Base-by-base conservation (phyloP, 2,329 filamentous ascomycete genomes). In the Thermoascus crustaceus region DNA sequence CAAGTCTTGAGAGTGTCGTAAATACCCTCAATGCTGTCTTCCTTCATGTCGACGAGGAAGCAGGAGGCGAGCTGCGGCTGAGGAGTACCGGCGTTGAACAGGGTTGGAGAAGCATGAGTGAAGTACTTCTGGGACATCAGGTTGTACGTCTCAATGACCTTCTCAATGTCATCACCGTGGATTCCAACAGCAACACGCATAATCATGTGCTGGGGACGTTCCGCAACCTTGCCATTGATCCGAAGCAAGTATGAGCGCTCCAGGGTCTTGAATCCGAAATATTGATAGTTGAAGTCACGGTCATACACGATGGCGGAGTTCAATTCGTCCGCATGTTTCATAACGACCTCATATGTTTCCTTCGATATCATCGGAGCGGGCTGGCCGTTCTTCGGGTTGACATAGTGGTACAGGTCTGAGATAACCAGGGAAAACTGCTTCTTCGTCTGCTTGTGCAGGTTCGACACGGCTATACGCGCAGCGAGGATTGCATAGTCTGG, bases 361-460 rank as follows among this genome's bases (percentile, higher is more conserved):
- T 89, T 71, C 27, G 89, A 87, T 57, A 98, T 96, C 91, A 98
- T 98, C 38, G 91, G 89, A 33, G 88, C 89, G 5, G 73, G 60
- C 49, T 73, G 81, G 44, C 72, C 69, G 65, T 94, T 98, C 70
- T 85, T 94, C 43, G 89, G 87, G 71, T 98, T 98, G 65, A 94
- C 72, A 64, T 95, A 98, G 71, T 91, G 76, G 69, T 89, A 95
- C 26, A 98, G 78, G 55, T 98, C 91, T 53, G 78, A 81, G 52
- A 98, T 76, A 41, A 98, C 91, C 32, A 85, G 73, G n/a, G 91
- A 96, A 72, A 93, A 98, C 62, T 96, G 89, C 75, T 98, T 98
- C 78, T 96, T 96, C 47, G 91, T 98, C 75, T 98, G 91, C 72
- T 98, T 98, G 80, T 98, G 91, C 41, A 98, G 82, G 71, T 98